These are phyloP conservation scores for Cotoneaster glaucophyllus DNA, from an alignment of 306 rosid species.

Conservation along the genomic window DNA sequence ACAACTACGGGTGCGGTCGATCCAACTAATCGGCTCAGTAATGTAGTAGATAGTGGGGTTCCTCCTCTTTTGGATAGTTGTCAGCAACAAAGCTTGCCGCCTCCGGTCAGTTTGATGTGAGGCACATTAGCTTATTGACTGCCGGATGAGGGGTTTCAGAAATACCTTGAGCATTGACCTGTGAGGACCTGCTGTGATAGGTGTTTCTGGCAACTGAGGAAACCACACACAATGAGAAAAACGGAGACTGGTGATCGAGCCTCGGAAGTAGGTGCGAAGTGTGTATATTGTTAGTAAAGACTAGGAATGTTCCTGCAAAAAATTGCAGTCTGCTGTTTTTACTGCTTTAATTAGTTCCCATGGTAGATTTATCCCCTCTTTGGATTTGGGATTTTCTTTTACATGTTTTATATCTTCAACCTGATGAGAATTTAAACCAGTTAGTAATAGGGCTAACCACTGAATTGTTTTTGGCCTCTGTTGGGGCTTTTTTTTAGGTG, in stretches of 20 bases:
- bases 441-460: constrained; percentile 21
- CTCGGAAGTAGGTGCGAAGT: constrained; percentile 9
- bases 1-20: constrained; percentile 28
- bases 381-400: constrained; percentile 2
- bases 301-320: constrained; percentile 11
- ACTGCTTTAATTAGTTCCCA: not conserved
- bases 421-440: constrained; percentile 1
- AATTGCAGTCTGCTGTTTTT: constrained; percentile 11
- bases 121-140: not conserved
- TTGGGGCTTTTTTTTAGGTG: not conserved
- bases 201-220: constrained; percentile 11
- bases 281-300: constrained; percentile 17
- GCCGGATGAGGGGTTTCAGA: constrained; percentile 1
- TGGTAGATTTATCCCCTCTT: not conserved
- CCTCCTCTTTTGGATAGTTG: constrained; percentile 23
- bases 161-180: constrained; percentile 18
- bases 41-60: constrained; percentile 24
- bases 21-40: constrained; percentile 22
- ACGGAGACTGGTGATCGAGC: not conserved
- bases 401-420: constrained; percentile 26
- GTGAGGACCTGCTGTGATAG: constrained; percentile 12
- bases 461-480: constrained; percentile 12
- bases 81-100: constrained; percentile 26
- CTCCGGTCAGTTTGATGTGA: constrained; percentile 36
- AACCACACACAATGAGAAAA: not conserved